These are phyloP conservation scores for Penicillium subrubescens DNA, from an alignment of 495 filamentous ascomycete species.

Conservation along the genomic window DNA sequence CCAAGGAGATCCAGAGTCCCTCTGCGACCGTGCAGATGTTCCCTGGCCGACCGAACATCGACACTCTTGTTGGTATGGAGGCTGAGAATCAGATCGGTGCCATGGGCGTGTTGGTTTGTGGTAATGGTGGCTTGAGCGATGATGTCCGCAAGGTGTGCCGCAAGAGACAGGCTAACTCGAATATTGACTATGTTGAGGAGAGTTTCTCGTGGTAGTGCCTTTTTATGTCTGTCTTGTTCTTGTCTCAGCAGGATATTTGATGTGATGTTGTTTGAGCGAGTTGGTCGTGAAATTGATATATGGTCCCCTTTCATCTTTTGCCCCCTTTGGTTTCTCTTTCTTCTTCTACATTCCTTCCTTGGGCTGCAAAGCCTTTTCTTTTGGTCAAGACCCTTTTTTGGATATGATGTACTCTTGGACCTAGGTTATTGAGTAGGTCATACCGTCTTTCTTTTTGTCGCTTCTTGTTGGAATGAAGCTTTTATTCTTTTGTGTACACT, in stretches of 20 bases:
- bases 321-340: slow-evolving; percentile 8
- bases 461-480: slow-evolving; percentile 9
- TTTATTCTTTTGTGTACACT: slow-evolving; percentile 6
- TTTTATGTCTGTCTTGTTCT: not conserved
- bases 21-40: slow-evolving; percentile 81
- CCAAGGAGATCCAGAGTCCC: slow-evolving; percentile 70
- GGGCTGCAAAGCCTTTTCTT: not conserved
- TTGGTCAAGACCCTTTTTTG: slow-evolving; percentile 1
- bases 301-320: slow-evolving; percentile 14
- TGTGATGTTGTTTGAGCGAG: slow-evolving; percentile 9
- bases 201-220: slow-evolving; percentile 76
- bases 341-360: slow-evolving; percentile 4
- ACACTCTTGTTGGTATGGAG: slow-evolving; percentile 74
- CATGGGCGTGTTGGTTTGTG: slow-evolving; percentile 89
- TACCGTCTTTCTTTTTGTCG: not conserved
- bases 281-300: slow-evolving; percentile 2
- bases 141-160: slow-evolving; percentile 78
- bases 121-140: slow-evolving; percentile 80
- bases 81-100: slow-evolving; percentile 76
- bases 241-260: not conserved
- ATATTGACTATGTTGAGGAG: slow-evolving; percentile 85
- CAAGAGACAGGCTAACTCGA: slow-evolving; percentile 59
- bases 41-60: slow-evolving; percentile 78
- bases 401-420: not conserved
- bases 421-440: not conserved